Evolutionary conservation across 345 rosid genomes (phyloP), one percentile per base, ranked within the genome.

Genomic region (Hibiscus syriacus): DNA sequence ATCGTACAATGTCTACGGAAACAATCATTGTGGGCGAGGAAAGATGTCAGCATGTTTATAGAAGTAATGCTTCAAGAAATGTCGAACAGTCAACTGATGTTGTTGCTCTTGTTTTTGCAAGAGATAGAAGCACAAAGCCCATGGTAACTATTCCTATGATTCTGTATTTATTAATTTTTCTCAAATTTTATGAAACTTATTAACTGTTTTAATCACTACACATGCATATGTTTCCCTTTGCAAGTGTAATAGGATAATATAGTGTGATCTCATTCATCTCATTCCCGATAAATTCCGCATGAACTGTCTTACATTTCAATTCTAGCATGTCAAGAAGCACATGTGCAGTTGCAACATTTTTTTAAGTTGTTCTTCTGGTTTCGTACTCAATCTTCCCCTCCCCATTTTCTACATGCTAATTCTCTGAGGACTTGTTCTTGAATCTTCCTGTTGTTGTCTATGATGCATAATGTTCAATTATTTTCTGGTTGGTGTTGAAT

Each of bases 1-100:
- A 83, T 76, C 80, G 75, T 79, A 90, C 86, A 32, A 71, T 88
- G 92, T 78, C 90, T 20, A 74, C 32, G 73, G 89, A 87, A 68
- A 92, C 97, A 3, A 62, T 86, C 70, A 74, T 92, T 72, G 85
- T 79, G 70, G 97, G 98, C 52, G 87, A 84, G 69, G 87, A 80
- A 80, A 82, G 73, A 55, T 69, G 89, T 39, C 53, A 20, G 25
- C 81, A 79, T 64, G 61, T 74, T 65, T 87, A 78, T 70, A 79
- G 78, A 79, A 70, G 71, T 12, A 50, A 61, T 67, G 77, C 74
- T 22, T 32, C 65, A 23, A 72, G 70, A 70, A 73, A 67, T 74
- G 12, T 66, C 54, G 29, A 45, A 59, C 14, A 20, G 61, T 17
- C 6, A 61, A 26, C 69, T n/a, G 73, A 6, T 78, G 83, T 89